Evolutionary conservation across 2,329 filamentous ascomycete genomes (phyloP).

Genomic region (Endothia cerciana): DNA sequence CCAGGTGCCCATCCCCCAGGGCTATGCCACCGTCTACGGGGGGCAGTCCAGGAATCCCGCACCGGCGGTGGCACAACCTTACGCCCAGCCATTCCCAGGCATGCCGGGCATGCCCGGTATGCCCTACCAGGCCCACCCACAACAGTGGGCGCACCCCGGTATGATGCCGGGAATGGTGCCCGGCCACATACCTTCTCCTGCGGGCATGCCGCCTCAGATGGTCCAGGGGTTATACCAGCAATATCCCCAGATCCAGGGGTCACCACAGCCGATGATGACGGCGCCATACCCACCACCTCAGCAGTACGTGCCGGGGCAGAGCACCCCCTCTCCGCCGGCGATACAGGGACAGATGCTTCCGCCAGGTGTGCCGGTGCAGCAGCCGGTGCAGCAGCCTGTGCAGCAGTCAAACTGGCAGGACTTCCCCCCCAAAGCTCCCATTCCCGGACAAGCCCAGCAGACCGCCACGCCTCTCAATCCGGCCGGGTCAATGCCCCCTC

Average conservation of each 20-base stretch:
- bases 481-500: neutral
- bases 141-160: constrained; percentile 24
- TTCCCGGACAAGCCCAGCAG: constrained; percentile 8
- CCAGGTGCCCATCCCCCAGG: constrained; percentile 43
- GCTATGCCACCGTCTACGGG: constrained; percentile 43
- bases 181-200: constrained; percentile 11
- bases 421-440: neutral
- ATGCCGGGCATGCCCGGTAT: constrained; percentile 22
- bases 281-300: constrained; percentile 23
- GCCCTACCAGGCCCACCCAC: constrained; percentile 27
- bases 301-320: constrained; percentile 24
- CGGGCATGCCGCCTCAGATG: constrained; percentile 23
- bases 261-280: constrained; percentile 23
- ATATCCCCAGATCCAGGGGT: constrained; percentile 25
- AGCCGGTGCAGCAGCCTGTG: neutral
- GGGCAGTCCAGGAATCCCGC: constrained; percentile 37
- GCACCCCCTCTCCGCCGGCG: constrained; percentile 12
- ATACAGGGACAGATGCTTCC: constrained; percentile 17
- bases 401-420: constrained; percentile 10
- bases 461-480: constrained; percentile 7
- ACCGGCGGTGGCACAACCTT: constrained; percentile 30
- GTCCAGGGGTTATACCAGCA: constrained; percentile 23
- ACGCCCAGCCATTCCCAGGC: constrained; percentile 29
- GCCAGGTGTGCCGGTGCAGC: constrained; percentile 16
- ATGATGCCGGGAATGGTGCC: constrained; percentile 25